A percentile compares a stretch with the other conserved stretches of the same genome.
phyloP scores from a whole-genome alignment of 2,329 filamentous ascomycete genomes.

The Apiospora arundinis region DNA sequence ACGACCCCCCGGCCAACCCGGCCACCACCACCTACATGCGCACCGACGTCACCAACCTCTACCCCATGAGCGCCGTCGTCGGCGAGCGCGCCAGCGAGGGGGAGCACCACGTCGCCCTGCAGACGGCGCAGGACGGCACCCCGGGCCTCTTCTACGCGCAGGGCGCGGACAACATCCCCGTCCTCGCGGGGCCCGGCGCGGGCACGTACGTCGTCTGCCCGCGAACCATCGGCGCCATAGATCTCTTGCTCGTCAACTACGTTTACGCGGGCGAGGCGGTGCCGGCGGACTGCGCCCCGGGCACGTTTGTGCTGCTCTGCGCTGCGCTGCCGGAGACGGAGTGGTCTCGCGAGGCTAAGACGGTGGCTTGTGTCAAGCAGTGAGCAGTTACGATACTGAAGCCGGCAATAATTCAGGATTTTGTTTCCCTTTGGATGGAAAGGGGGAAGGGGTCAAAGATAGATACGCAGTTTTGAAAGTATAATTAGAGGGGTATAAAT shows the following conservation, averaged over 20 bases:
- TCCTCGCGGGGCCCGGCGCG: background rate
- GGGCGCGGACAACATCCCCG: background rate
- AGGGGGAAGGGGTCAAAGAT: background rate
- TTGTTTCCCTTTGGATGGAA: background rate
- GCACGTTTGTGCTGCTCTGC: background rate
- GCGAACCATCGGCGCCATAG: background rate
- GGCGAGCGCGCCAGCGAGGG: background rate
- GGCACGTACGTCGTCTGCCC: slow-evolving; percentile 8
- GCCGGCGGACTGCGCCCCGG: background rate
- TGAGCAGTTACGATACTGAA: background rate
- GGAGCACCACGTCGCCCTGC: background rate
- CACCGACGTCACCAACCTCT: background rate
- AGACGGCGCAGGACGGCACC: background rate
- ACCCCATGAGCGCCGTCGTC: background rate
- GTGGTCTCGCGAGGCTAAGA: background rate
- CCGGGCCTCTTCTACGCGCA: background rate
- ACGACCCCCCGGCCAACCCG: background rate
- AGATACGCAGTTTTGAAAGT: too few relatives aligned
- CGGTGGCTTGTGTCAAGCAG: background rate
- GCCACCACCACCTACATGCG: background rate
- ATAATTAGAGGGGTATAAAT: too few relatives aligned
- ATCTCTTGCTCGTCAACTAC: background rate
- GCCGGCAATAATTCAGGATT: too few relatives aligned
- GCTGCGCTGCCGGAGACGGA: background rate
- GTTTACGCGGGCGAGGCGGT: background rate